These are phyloP conservation scores for Phytophthora fragariaefolia DNA, from an alignment of 352 stramenopile species.

Conservation along the genomic window DNA sequence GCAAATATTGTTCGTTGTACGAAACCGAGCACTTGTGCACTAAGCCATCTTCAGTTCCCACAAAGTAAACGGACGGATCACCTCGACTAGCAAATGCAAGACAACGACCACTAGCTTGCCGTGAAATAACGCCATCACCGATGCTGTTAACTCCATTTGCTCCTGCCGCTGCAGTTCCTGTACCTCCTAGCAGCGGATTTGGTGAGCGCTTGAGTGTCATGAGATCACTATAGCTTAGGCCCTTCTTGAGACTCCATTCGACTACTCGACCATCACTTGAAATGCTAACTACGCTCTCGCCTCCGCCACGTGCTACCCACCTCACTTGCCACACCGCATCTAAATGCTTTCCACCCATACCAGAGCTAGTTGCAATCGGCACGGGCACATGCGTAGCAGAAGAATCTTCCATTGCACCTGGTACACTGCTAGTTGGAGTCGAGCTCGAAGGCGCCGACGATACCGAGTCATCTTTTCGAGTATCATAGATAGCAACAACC, in stretches of 20 bases:
- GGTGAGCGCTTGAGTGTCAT: constrained; percentile 92
- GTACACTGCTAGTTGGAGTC: constrained; percentile 3
- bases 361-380: constrained; percentile 64
- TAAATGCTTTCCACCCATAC: constrained; percentile 78
- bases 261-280: constrained; percentile 92
- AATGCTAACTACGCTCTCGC: constrained; percentile 91
- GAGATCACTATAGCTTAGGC: constrained; percentile 85
- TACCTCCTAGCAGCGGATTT: constrained; percentile 66
- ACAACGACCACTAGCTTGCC: constrained; percentile 85
- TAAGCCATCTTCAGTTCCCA: constrained; percentile 91
- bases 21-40: constrained; percentile 93
- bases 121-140: constrained; percentile 82
- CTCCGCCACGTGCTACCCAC: constrained; percentile 90
- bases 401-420: neutral
- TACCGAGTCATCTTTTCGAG: constrained; percentile 62
- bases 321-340: constrained; percentile 94
- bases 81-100: constrained; percentile 83
- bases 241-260: constrained; percentile 95
- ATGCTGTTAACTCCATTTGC: constrained; percentile 22
- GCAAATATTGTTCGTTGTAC: constrained; percentile 95
- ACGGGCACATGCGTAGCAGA: constrained; percentile 32
- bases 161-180: constrained; percentile 53
- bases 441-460: neutral
- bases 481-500: constrained; percentile 92
- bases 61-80: constrained; percentile 90